These are phyloP conservation scores for Rhodotorula sp. DNA, from an alignment of 1,284 basidiomycete genomes.

Conservation along the genomic window DNA sequence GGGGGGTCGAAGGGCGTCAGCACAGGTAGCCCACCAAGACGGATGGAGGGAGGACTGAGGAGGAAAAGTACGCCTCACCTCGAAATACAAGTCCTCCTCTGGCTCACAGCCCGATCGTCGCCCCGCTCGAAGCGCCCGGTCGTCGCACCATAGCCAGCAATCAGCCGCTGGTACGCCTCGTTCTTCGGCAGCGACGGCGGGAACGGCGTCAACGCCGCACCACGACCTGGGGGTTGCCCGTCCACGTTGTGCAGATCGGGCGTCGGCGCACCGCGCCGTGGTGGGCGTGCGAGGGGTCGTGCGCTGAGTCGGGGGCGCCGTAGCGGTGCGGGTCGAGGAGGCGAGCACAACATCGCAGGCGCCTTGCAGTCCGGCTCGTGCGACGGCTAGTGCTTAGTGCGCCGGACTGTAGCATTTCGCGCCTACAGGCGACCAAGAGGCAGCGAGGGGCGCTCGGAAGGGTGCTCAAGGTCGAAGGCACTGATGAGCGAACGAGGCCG, in stretches of 20 bases:
- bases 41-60: neutral
- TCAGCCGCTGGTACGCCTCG: slow-evolving; percentile 1
- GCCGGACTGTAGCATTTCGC: neutral
- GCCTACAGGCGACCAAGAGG: neutral
- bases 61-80: neutral
- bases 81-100: slow-evolving; percentile 14
- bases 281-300: neutral
- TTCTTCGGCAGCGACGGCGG: neutral
- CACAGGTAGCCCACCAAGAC: neutral
- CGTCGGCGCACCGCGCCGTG: neutral
- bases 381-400: slow-evolving; percentile 1
- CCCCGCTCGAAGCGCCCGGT: neutral
- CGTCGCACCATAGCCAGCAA: slow-evolving; percentile 7
- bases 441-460: neutral
- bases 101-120: neutral
- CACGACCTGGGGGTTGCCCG: neutral
- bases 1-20: neutral
- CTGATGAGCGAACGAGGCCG: neutral
- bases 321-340: neutral
- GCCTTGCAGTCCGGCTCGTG: slow-evolving; percentile 7
- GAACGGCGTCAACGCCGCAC: neutral
- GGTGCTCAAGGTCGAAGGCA: neutral
- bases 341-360: neutral
- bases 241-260: neutral
- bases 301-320: too few species aligned